A percentile compares a stretch with the other conserved stretches of the same genome.
phyloP scores from a whole-genome alignment of 805 yeast species.

The Starmerella geochares region DNA sequence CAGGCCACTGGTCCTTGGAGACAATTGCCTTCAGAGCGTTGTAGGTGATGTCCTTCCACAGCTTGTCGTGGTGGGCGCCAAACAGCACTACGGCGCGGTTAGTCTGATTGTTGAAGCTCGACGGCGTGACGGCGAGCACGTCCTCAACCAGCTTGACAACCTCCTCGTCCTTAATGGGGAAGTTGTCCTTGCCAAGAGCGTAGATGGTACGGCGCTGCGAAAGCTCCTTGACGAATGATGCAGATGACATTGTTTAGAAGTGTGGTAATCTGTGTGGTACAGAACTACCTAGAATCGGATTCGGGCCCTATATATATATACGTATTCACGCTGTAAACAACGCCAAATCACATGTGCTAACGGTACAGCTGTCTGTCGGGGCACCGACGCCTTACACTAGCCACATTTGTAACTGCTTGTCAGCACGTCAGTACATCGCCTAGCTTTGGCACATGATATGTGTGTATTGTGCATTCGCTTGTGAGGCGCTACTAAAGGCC shows the following conservation, averaged over 20 bases:
- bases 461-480: too few relatives aligned
- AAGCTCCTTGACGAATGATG: constrained; percentile 21
- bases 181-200: constrained; percentile 36
- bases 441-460: too few relatives aligned
- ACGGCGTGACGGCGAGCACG: constrained; percentile 42
- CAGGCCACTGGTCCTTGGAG: constrained; percentile 33
- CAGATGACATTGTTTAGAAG: constrained; percentile 4
- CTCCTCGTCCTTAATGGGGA: constrained; percentile 37
- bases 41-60: constrained; percentile 38
- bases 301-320: too few relatives aligned
- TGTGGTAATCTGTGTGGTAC: neutral
- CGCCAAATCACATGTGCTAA: constrained; percentile 1
- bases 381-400: neutral
- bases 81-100: constrained; percentile 41
- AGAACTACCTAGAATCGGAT: too few relatives aligned
- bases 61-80: constrained; percentile 38
- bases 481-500: too few relatives aligned
- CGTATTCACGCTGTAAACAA: neutral
- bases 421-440: too few relatives aligned
- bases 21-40: constrained; percentile 30
- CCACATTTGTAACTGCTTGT: neutral
- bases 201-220: constrained; percentile 42
- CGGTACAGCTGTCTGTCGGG: neutral
- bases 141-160: constrained; percentile 37
- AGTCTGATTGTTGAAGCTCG: constrained; percentile 44